Percentiles rank a stretch among this genome's conserved stretches.
Conservation (phyloP, 2,329 filamentous ascomycete genomes). For the Fusarium longipes region DNA sequence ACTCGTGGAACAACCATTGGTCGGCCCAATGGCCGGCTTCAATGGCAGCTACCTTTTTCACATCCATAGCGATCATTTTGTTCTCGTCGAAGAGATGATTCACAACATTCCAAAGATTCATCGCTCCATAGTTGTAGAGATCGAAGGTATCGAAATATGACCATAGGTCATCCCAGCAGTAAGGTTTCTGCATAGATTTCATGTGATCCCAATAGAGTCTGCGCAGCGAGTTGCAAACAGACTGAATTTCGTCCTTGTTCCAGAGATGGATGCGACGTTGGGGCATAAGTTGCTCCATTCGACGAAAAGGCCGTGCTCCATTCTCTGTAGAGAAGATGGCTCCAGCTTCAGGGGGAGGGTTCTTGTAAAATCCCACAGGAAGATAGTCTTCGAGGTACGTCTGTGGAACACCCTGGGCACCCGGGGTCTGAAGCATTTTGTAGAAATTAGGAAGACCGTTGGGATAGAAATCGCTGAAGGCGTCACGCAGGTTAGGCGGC, state of each 20-base stretch:
- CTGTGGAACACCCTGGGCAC: constrained; percentile 41
- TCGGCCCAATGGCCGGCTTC: constrained; percentile 53
- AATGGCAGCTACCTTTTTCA: constrained; percentile 41
- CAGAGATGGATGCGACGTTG: constrained; percentile 52
- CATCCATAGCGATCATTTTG: constrained; percentile 45
- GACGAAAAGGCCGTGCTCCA: constrained; percentile 47
- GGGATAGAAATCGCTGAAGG: constrained; percentile 51
- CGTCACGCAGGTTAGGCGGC: constrained; percentile 39
- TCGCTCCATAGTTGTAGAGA: constrained; percentile 59
- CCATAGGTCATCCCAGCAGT: constrained; percentile 57
- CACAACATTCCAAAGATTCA: constrained; percentile 62
- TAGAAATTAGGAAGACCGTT: constrained; percentile 52
- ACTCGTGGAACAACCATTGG: constrained; percentile 48
- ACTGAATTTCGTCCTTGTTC: constrained; percentile 54
- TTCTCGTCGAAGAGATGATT: constrained; percentile 57
- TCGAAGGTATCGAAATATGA: constrained; percentile 61
- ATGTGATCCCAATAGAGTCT: constrained; percentile 52
- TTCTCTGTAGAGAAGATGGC: constrained; percentile 56
- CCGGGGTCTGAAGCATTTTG: constrained; percentile 48
- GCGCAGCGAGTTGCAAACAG: constrained; percentile 54
- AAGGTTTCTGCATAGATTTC: constrained; percentile 48
- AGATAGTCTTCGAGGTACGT: constrained; percentile 53
- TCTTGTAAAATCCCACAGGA: constrained; percentile 53
- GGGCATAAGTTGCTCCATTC: constrained; percentile 45
- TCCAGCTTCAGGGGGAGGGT: constrained; percentile 45